Conservation (phyloP, 371 early-diverging fungal species). For the Mortierella sp. region DNA sequence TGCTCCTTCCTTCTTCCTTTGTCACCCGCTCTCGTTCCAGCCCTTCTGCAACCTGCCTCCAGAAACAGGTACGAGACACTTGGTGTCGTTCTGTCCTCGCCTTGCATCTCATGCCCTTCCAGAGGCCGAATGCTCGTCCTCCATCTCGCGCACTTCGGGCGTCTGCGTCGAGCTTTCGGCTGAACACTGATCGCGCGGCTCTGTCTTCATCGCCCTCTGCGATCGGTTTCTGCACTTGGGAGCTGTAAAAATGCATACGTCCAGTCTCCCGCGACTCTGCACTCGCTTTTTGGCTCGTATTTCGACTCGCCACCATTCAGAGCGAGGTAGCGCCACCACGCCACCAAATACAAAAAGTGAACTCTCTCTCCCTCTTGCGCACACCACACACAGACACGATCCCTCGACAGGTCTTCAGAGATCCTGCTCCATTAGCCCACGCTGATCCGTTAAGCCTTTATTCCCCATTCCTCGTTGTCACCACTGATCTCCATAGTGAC, state of each 20-base stretch:
- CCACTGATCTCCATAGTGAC: too few relatives aligned
- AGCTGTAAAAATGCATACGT: too few relatives aligned
- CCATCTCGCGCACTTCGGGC: background rate
- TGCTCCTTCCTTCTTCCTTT: too few relatives aligned
- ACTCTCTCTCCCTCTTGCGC: background rate
- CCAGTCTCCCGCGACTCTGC: too few relatives aligned
- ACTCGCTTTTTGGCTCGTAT: background rate
- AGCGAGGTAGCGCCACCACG: constrained; percentile 8
- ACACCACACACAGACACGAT: too few relatives aligned
- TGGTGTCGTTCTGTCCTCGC: background rate
- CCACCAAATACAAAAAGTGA: constrained; percentile 15
- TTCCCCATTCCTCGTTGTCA: too few relatives aligned
- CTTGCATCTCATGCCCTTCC: background rate
- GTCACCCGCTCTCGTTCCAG: too few relatives aligned
- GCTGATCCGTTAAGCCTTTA: too few relatives aligned
- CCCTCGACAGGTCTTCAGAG: background rate
- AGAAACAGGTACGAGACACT: too few relatives aligned
- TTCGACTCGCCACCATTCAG: constrained; percentile 4
- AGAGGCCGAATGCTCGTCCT: too few relatives aligned
- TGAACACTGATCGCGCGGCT: background rate
- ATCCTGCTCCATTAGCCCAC: too few relatives aligned
- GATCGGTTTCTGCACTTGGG: background rate
- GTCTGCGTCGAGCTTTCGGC: background rate
- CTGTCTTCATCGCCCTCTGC: background rate
- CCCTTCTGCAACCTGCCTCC: too few relatives aligned